Conservation (phyloP, 495 filamentous ascomycete genomes). For the Bryoglossum gracile region DNA sequence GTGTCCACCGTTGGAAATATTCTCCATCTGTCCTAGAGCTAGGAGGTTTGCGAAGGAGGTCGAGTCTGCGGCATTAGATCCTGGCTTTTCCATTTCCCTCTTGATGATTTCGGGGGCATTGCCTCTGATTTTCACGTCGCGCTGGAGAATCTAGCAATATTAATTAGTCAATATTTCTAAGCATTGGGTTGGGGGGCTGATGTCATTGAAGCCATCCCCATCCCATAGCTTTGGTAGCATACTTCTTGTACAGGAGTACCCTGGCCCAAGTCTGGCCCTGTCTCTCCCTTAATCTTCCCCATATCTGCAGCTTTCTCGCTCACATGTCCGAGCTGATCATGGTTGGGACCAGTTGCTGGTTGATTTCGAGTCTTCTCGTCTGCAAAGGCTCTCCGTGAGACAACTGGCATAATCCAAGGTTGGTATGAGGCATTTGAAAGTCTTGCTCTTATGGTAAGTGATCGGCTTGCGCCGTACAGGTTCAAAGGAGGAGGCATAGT, state of each 20-base stretch:
- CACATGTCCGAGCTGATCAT: slow-evolving; percentile 51
- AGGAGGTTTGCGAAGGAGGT: slow-evolving; percentile 20
- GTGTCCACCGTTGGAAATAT: slow-evolving; percentile 17
- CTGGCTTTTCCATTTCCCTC: slow-evolving; percentile 34
- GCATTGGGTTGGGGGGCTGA: too few species aligned
- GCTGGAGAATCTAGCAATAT: slow-evolving; percentile 51
- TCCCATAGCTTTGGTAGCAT: too few species aligned
- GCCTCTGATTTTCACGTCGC: slow-evolving; percentile 52
- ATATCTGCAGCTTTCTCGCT: slow-evolving; percentile 58
- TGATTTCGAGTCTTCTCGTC: slow-evolving; percentile 32
- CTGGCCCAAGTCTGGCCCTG: slow-evolving; percentile 53
- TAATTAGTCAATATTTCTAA: slow-evolving; percentile 11
- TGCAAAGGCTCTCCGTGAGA: slow-evolving; percentile 24
- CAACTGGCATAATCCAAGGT: slow-evolving; percentile 10
- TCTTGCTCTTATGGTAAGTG: slow-evolving; percentile 37
- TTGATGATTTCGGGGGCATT: slow-evolving; percentile 64
- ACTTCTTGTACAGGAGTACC: slow-evolving; percentile 62
- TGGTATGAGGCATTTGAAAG: slow-evolving; percentile 24
- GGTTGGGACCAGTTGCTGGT: slow-evolving; percentile 40
- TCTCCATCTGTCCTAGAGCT: slow-evolving; percentile 21
- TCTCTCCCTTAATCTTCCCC: slow-evolving; percentile 45
- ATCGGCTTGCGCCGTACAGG: slow-evolving; percentile 35
- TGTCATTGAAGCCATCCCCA: slow-evolving; percentile 11
- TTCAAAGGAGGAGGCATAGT: slow-evolving; percentile 47
- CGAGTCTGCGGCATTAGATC: slow-evolving; percentile 17